Conservation (phyloP, 257 asterid genomes). For the Rhazya stricta region DNA sequence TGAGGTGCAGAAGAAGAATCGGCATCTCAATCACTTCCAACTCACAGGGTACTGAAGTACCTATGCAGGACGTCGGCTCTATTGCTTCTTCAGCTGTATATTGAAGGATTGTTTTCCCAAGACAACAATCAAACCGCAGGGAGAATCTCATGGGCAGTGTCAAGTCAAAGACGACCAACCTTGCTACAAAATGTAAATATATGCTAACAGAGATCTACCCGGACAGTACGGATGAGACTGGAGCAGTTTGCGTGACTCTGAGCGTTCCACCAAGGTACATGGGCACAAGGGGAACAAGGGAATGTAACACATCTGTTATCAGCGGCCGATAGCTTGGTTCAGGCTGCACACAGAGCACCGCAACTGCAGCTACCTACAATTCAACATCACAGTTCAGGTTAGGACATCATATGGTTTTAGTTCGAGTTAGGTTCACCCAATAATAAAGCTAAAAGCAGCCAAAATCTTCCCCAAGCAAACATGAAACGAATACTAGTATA, state of each 20-base stretch:
- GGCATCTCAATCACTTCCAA: constrained; percentile 10
- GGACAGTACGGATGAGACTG: constrained; percentile 2
- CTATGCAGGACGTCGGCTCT: not conserved
- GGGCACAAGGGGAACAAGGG: constrained; percentile 75
- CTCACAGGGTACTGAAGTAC: not conserved
- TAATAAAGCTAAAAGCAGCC: not conserved
- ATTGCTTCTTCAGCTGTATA: not conserved
- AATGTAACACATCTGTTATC: constrained; percentile 69
- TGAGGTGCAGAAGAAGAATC: constrained; percentile 12
- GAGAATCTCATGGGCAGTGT: not conserved
- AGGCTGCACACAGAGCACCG: constrained; percentile 70
- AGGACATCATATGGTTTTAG: not conserved
- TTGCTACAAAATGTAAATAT: not conserved
- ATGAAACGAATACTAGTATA: not conserved
- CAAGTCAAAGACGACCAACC: not conserved
- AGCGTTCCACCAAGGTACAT: constrained; percentile 65
- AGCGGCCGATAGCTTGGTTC: constrained; percentile 83
- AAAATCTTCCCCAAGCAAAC: not conserved
- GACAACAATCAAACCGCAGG: not conserved
- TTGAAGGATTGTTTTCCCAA: not conserved
- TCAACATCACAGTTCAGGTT: not conserved
- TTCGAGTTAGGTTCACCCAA: not conserved
- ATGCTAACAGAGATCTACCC: not conserved
- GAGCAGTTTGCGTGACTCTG: constrained; percentile 24
- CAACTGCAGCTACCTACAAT: constrained; percentile 74